A percentile compares a stretch with the other conserved stretches of the same genome.
Conservation (phyloP, 2,329 filamentous ascomycete species). For the Pyricularia grisea region DNA sequence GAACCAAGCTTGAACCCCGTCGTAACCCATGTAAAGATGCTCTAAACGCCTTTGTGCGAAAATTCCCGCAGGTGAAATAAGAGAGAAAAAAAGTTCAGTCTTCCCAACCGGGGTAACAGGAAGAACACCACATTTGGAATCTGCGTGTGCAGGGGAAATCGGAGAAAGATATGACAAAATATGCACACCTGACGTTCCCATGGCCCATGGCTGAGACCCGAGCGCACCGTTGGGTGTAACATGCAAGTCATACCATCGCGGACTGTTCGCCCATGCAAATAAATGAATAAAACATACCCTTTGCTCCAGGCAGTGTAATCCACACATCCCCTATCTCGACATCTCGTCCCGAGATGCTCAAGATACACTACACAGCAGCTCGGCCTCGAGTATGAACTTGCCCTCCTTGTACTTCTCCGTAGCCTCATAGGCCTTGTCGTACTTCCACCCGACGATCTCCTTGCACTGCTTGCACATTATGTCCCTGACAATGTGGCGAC, state of each 20-base stretch:
- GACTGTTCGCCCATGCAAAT: not conserved
- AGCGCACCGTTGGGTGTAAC: not conserved
- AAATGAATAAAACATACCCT: not conserved
- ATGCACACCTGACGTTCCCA: not conserved
- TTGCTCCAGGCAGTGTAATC: not conserved
- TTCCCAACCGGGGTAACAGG: not conserved
- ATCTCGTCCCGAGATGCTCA: not conserved
- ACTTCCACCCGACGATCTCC: slow-evolving; percentile 95
- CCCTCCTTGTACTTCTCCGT: slow-evolving; percentile 98
- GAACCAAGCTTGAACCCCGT: not conserved
- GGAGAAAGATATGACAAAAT: not conserved
- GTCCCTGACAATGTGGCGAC: slow-evolving; percentile 86
- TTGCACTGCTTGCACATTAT: slow-evolving; percentile 87
- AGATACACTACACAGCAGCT: slow-evolving; percentile 70
- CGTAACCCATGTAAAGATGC: not conserved
- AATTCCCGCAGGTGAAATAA: not conserved
- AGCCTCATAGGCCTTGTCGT: slow-evolving; percentile 89
- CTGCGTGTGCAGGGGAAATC: not conserved
- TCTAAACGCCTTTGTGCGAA: not conserved
- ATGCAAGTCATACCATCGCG: not conserved
- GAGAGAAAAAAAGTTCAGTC: not conserved
- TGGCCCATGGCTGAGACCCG: not conserved
- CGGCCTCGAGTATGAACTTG: slow-evolving; percentile 92
- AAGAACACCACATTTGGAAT: not conserved
- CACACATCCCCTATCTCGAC: not conserved